Evolutionary conservation across 495 filamentous ascomycete species (phyloP), one percentile per base, ranked within the genome.

Genomic region (Clohesyomyces aquaticus): DNA sequence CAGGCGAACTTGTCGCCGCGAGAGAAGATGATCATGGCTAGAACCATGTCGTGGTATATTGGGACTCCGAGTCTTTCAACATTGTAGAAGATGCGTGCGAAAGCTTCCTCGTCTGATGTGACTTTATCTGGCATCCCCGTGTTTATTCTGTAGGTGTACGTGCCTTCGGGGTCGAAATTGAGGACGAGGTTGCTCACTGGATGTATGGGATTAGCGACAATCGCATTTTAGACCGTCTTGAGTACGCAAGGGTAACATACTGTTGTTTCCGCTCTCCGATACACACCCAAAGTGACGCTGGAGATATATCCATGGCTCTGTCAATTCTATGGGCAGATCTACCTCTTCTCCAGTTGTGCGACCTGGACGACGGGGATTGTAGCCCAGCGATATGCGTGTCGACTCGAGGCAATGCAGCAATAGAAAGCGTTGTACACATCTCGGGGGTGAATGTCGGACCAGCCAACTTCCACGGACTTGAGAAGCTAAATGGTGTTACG

Each of bases 31-130:
- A 58, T 47, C 10, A 22, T 58, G 19, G 55, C 32, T 58, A 48
- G n/a, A 14, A 58, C 55, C 55, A 58, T 58, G 18, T 58, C 18
- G 19, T 58, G 55, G 32, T 58, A 58, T 22, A 58, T 22, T 21
- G 55, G 55, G 41, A 48, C 27, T 23, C 2, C 55, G 18, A 45
- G 11, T 19, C 43, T 38, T 27, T 58, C 55, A 12, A 46, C 43
- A 14, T 58, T 38, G 35, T 58, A 27, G 32, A 58, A 58, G 16
- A 58, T 58, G 55, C 55, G 55, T 22, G 32, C 29, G 28, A 58
- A 58, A 6, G 55, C 35, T 16, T 58, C 55, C 41, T 58, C 55
- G 14, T 8, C 32, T 25, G 43, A 22, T 8, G 41, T 23, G 18
- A 58, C 32, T 11, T 19, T 11, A 11, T n/a, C 10, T 2, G 55